Evolutionary conservation across 2,329 filamentous ascomycete genomes (phyloP).

Genomic region (Dissoconium aciculare): DNA sequence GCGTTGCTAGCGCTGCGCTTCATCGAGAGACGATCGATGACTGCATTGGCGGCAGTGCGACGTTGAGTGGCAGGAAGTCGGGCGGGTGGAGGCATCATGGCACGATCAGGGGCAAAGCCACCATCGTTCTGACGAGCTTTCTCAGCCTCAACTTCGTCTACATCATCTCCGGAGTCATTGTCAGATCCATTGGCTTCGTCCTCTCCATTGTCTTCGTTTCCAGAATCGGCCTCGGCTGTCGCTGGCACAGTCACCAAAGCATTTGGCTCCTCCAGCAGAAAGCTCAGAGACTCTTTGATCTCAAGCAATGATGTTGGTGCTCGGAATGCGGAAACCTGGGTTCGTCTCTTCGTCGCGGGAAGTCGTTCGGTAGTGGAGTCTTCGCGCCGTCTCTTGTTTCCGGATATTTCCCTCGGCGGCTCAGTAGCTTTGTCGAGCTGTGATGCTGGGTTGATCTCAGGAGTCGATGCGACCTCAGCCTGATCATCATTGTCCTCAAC

Average conservation of each 20-base stretch:
- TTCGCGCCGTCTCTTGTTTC: conserved; percentile 17
- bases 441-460: conserved; percentile 15
- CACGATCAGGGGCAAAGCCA: conserved; percentile 18
- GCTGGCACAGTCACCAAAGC: conserved; percentile 13
- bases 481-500: conserved; percentile 47
- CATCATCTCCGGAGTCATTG: conserved; percentile 38
- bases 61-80: conserved; percentile 28
- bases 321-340: conserved; percentile 28
- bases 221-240: conserved; percentile 41
- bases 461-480: conserved; percentile 25
- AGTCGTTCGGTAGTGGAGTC: conserved; percentile 8
- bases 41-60: conserved; percentile 28
- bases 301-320: conserved; percentile 65
- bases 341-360: conserved; percentile 20
- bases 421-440: conserved; percentile 6
- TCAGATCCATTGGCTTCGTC: conserved; percentile 31
- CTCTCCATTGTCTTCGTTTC: conserved; percentile 32
- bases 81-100: conserved; percentile 19
- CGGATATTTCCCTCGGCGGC: conserved; percentile 17
- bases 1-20: conserved; percentile 29
- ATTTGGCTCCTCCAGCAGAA: conserved; percentile 55
- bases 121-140: conserved; percentile 19
- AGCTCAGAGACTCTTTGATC: conserved; percentile 69
- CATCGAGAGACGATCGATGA: conserved; percentile 61
- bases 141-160: conserved; percentile 31